Evolutionary conservation across 805 yeast genomes (phyloP), one percentile per base, ranked within the genome.

Genomic region (Candida manassasensis): DNA sequence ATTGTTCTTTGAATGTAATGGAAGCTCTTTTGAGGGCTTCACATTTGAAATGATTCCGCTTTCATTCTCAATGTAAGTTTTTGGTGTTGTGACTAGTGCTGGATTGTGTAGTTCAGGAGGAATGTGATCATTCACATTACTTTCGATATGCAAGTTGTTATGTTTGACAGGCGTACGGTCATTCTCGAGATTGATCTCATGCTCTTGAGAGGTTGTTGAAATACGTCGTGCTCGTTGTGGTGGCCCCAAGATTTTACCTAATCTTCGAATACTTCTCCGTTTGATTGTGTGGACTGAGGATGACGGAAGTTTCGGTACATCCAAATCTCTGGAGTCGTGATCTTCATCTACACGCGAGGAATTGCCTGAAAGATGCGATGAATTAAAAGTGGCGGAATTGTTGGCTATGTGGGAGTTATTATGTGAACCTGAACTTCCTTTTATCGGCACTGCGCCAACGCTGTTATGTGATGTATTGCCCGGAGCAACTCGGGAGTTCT

Each of bases 201-300:
- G 8, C 6, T 30, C 24, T 10, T 19, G 25, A 6, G 21, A 16
- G 4, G 33, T 15, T 6, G 21, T 13, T 5, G 24, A 18, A 11
- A 35, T n/a, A 50, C 62, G 27, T 3, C 66, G 53, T 2, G 71
- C 61, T 32, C 80, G 50, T 43, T 71, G 64, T 1, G 79, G 79
- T 8, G 77, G 78, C 2, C 80, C 80, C 26, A 75, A 42, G 3
- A 50, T 35, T 37, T 50, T 56, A 4, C 63, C 62, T 34, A 65
- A 61, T 21, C 72, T 53, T 38, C 71, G 55, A 2, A 61, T 43
- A 9, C 66, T 57, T 31, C 66, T 49, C 32, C 63, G 39, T 36
- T 53, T 58, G n/a, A 56, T 36, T 11, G 54, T 43, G 25, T 45
- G 45, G 11, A 39, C 40, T 16, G 40, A 38, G 10, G 47, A 37